Base-by-base conservation (phyloP, 139 green algal genomes). In the Ulvella scutata region DNA sequence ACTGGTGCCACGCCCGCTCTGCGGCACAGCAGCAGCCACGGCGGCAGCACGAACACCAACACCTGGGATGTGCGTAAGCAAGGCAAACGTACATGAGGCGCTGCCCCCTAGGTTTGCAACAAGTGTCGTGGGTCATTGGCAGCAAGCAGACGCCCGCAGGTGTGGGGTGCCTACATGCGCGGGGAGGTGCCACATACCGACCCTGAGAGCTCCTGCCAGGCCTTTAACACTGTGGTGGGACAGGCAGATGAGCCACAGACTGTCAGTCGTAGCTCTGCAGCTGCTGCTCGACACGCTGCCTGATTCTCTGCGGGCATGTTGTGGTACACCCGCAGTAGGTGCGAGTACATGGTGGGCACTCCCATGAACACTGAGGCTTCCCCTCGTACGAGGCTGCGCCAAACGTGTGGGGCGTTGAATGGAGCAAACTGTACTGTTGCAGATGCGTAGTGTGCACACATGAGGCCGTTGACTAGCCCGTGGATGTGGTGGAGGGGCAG, bases 401-500 rank as follows among this genome's bases (percentile, higher is more conserved):
- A 96, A 6, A 93, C 82, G 3, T 78, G 51, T 0, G 20, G 23
- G 2, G 93, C 78, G 2, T 79, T 87, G 81, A 98, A 98, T 35
- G 87, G 81, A 75, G 91, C 39, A 62, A 97, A 89, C 72, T 94
- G 82, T 3, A 96, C 90, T 1, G 61, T 73, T 1, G 90, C 93
- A 7, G 91, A 93, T 4, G 61, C 76, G 21, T 72, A 75, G 43
- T 92, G 85, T 2, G 93, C 77, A 72, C 83, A 92, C 78, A 92
- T 81, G 37, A 97, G 85, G 3, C 86, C 94, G 79, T 97, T 97
- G 34, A 98, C 89, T 51, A 97, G 87, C 77, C 94, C 94, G 75
- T 99, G 94, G 23, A 97, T 82, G 83, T 97, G 92, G 81, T 98
- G 94, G 77, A 98, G 85, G 10, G 94, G 93, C 84, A 99, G 86